phyloP scores from a whole-genome alignment of 345 rosid genomes.

The Mallotus nudiflorus region DNA sequence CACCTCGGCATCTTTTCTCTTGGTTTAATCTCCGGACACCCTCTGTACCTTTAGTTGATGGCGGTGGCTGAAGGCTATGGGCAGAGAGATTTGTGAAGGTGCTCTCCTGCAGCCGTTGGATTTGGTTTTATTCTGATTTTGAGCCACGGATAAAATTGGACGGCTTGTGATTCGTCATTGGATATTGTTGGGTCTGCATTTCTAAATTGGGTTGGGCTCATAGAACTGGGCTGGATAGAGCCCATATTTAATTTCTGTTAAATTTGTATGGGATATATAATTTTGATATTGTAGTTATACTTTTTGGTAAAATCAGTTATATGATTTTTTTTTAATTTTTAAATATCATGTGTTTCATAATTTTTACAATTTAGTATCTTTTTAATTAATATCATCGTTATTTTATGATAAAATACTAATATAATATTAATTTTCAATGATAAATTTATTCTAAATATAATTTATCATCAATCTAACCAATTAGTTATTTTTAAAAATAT shows the following conservation, averaged over 20 bases:
- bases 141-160: background rate
- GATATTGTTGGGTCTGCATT: background rate
- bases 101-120: background rate
- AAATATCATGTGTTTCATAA: too few relatives aligned
- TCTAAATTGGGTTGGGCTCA: background rate
- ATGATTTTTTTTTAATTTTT: too few relatives aligned
- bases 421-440: too few relatives aligned
- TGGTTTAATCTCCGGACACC: slow-evolving; percentile 25
- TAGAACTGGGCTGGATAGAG: background rate
- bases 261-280: too few relatives aligned
- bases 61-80: background rate
- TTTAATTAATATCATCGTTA: too few relatives aligned
- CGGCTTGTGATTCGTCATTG: background rate
- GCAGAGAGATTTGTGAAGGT: background rate
- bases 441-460: too few relatives aligned
- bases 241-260: background rate
- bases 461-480: too few relatives aligned
- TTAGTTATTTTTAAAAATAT: too few relatives aligned
- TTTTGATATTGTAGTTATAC: too few relatives aligned
- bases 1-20: slow-evolving; percentile 35
- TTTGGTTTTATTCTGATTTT: background rate
- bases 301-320: too few relatives aligned
- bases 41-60: background rate
- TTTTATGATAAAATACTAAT: too few relatives aligned
- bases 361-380: too few relatives aligned